Evolutionary conservation across 1,284 basidiomycete species (phyloP).

Genomic region (Papiliotrema flavescens): DNA sequence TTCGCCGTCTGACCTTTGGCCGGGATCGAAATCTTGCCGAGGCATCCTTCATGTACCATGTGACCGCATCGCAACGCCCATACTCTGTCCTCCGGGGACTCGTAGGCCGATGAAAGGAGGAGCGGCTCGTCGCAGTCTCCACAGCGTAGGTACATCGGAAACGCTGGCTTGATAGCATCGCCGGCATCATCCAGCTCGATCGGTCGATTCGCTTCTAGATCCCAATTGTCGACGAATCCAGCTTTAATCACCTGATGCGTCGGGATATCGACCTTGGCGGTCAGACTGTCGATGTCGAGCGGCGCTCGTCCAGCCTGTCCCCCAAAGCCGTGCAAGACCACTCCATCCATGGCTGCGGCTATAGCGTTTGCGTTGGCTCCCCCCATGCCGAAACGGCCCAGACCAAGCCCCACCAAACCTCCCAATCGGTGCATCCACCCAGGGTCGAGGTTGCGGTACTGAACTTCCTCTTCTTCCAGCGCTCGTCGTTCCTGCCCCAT

Average conservation of each 20-base stretch:
- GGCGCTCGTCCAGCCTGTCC: not conserved
- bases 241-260: slow-evolving; percentile 3
- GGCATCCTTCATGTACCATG: slow-evolving; percentile 45
- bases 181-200: slow-evolving; percentile 32
- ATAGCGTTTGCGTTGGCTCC: no score
- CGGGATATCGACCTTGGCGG: slow-evolving; percentile 17
- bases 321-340: no score
- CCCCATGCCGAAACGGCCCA: not conserved
- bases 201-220: slow-evolving; percentile 19
- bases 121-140: slow-evolving; percentile 36
- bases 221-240: slow-evolving; percentile 28
- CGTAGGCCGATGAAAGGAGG: slow-evolving; percentile 31
- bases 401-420: not conserved
- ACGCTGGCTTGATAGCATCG: slow-evolving; percentile 13
- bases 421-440: not conserved
- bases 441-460: not conserved
- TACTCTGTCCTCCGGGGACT: slow-evolving; percentile 32
- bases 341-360: no score
- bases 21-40: slow-evolving; percentile 22
- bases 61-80: slow-evolving; percentile 48
- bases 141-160: slow-evolving; percentile 35
- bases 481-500: not conserved
- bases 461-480: no score
- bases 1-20: not conserved
- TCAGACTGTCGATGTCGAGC: slow-evolving; percentile 20